Evolutionary conservation across 257 asterid genomes (phyloP), one percentile per base, ranked within the genome.

Genomic region (Ilex asprella): DNA sequence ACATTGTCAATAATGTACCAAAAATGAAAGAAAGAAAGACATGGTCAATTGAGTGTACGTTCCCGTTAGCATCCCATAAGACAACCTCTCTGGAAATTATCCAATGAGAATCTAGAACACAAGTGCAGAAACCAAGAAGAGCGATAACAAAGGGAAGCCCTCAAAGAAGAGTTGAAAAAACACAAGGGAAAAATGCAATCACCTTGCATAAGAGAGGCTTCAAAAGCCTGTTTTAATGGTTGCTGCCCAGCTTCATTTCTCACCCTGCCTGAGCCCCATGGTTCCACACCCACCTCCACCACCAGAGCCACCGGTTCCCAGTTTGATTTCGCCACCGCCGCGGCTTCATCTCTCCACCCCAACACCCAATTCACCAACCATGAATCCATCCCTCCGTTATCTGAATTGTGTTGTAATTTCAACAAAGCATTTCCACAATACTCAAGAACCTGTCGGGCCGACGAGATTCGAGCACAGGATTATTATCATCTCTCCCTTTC

Each of bases 281-380:
- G 30, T 9, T 53, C 71, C 21, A 30, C 44, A 11, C 75, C 55
- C 44, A 31, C 16, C 3, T 31, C 79, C 1, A 31, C 59, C 30
- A 59, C 30, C 70, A 58, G 30, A 16, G 16, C 59, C 15, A 31
- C 41, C 39, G 55, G 46, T 46, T 75, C 79, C 44, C 82, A 77
- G 30, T 68, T 46, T 2, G 70, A 79, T 16, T 85, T 85, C 73
- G 16, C 55, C 35, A 43, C 79, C 8, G 78, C 90, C 58, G 63
- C 80, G 3, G 60, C 68, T 52, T 73, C 86, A 16, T 73, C 92
- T 16, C 59, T 85, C 61, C 83, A 71, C 6, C 77, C 86, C 27
- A 67, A 64, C 77, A 43, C 80, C 41, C 62, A 44, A 5, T 87
- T 87, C 75, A 90, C 96, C 35, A 87, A 90, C 61, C 97, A 82